phyloP scores from a whole-genome alignment of 106 monocot genomes.

The Vanilla planifolia region DNA sequence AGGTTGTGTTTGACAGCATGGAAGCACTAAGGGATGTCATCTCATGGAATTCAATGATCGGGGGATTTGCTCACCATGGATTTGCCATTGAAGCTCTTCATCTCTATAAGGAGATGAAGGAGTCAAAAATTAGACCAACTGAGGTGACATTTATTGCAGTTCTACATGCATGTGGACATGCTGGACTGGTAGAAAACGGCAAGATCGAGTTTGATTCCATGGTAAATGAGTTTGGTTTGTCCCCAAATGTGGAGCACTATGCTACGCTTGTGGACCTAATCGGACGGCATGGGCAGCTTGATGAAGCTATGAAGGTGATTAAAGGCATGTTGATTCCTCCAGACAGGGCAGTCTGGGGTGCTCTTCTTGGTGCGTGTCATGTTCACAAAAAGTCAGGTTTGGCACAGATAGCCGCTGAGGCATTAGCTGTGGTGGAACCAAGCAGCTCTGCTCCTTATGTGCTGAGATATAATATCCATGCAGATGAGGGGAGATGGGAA shows the following conservation, averaged over 20 bases:
- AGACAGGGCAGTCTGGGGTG: slow-evolving; percentile 72
- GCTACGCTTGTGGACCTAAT: slow-evolving; percentile 81
- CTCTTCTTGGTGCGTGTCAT: slow-evolving; percentile 76
- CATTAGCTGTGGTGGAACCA: slow-evolving; percentile 52
- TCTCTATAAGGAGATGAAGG: slow-evolving; percentile 63
- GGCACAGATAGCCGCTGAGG: slow-evolving; percentile 53
- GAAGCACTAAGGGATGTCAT: slow-evolving; percentile 36
- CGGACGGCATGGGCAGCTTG: slow-evolving; percentile 60
- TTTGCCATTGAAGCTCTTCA: slow-evolving; percentile 42
- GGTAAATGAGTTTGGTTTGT: slow-evolving; percentile 48
- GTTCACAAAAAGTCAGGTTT: slow-evolving; percentile 43
- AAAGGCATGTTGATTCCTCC: slow-evolving; percentile 52
- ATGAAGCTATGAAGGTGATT: slow-evolving; percentile 69
- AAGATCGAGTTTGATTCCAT: slow-evolving; percentile 61
- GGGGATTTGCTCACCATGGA: slow-evolving; percentile 74
- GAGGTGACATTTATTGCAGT: slow-evolving; percentile 74
- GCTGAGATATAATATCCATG: slow-evolving; percentile 68
- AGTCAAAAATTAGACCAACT: slow-evolving; percentile 44
- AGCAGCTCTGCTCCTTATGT: slow-evolving; percentile 73
- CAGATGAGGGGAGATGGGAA: slow-evolving; percentile 58
- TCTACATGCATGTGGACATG: slow-evolving; percentile 70
- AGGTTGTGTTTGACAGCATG: slow-evolving; percentile 47
- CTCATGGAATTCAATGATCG: slow-evolving; percentile 90
- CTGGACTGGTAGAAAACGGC: slow-evolving; percentile 69
- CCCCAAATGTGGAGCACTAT: slow-evolving; percentile 66